A percentile compares a stretch with the other conserved stretches of the same genome.
Evolutionary conservation across 179 eudicot genomes (phyloP).

Genomic region (Nepenthes alata): DNA sequence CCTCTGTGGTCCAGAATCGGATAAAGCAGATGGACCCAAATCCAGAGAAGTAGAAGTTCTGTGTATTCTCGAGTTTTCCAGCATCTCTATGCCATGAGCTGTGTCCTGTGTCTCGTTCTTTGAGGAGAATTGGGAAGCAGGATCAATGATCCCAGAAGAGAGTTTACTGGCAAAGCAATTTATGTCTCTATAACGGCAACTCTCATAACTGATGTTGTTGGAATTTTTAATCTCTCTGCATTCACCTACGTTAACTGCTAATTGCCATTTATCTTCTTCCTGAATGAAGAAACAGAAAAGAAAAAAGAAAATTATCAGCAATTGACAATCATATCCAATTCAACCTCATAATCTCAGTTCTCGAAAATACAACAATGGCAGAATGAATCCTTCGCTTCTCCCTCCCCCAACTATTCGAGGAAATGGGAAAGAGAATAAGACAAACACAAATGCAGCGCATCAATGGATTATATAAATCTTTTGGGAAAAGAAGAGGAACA

Average conservation of each 20-base stretch:
- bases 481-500: too few relatives aligned
- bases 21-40: slow-evolving; percentile 21
- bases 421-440: too few relatives aligned
- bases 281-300: not conserved
- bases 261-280: slow-evolving; percentile 3
- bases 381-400: too few relatives aligned
- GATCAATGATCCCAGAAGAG: not conserved
- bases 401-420: too few relatives aligned
- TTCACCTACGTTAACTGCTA: not conserved
- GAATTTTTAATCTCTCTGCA: too few relatives aligned
- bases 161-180: not conserved
- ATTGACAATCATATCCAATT: too few relatives aligned
- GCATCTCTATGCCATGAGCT: not conserved
- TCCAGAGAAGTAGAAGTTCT: slow-evolving; percentile 15
- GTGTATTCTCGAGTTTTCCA: not conserved
- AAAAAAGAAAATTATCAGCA: too few relatives aligned
- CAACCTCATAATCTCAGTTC: too few relatives aligned
- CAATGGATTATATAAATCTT: too few relatives aligned
- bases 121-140: slow-evolving; percentile 1
- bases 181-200: not conserved
- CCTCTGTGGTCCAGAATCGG: slow-evolving; percentile 9
- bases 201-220: not conserved
- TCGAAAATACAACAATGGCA: too few relatives aligned
- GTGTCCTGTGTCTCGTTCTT: not conserved
- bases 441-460: too few relatives aligned